Base-by-base conservation (phyloP, 2,329 filamentous ascomycete species). In the Hymenoscyphus fructigenus region DNA sequence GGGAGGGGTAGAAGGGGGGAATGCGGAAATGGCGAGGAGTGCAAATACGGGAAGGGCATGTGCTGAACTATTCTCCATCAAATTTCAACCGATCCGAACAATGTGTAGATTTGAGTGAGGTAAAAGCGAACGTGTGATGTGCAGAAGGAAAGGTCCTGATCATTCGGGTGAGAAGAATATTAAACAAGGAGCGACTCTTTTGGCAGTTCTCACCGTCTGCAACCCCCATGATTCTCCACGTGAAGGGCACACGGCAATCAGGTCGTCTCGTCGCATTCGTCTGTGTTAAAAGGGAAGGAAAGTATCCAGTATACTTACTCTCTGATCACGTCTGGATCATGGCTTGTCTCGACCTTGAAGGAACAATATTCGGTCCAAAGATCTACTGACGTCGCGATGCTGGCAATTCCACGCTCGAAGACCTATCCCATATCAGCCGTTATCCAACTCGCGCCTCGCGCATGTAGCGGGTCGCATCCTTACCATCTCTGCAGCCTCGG, bases 281-380 rank as follows among this genome's bases (percentile, higher is more conserved):
- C 72, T 80, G 80, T 80, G 81, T 85, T 88, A 85, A 71, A 59
- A 82, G 84, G 84, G 87, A 84, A 84, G 84, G 84, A 88, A 88
- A 88, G 76, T 76, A 78, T 83, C 83, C 81, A 80, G 76, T 80
- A 82, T 85, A 98, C 95, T 98, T 97, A 99, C 95, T 98, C 95
- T 96, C 95, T 90, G 82, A 97, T 96, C 79, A 96, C 85, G 77
- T 96, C 91, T 74, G 92, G 86, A 77, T 96, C 93, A 81, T 99
- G 95, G 72, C 91, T 95, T 65, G 95, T 98, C 78, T 98, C 93
- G 81, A 95, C 93, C 79, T 98, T 98, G 87, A 98, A 98, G 74
- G 89, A 87, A 82, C 94, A 98, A 82, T 97, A 99, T 75, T 96
- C 93, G 61, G 92, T 91, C 95, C 95, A 99, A 66, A 99, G 84